A percentile compares a stretch with the other conserved stretches of the same genome.
phyloP scores from a whole-genome alignment of 768 basidiomycete species.

The Sporobolomyces roseus region DNA sequence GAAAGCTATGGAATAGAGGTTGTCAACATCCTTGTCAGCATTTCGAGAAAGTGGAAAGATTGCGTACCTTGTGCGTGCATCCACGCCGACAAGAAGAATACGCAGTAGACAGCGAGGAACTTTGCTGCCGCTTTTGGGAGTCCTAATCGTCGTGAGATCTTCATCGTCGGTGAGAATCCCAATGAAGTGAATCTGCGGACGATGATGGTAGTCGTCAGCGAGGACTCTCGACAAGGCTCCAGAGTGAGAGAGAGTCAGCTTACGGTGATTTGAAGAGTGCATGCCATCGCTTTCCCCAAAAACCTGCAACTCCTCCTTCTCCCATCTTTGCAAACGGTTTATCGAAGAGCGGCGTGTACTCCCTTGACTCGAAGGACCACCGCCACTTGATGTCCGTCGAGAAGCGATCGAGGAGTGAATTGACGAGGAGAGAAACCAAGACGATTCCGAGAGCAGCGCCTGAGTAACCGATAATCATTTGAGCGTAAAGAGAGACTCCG shows the following conservation, averaged over 20 bases:
- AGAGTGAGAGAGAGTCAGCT: neutral
- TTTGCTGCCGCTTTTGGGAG: conserved; percentile 4
- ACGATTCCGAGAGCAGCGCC: conserved; percentile 12
- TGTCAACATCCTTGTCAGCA: no score
- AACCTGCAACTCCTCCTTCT: conserved; percentile 17
- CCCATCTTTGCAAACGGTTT: conserved; percentile 28
- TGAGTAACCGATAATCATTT: conserved; percentile 32
- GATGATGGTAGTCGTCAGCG: neutral
- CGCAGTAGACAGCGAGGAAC: conserved; percentile 16
- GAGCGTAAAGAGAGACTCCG: conserved; percentile 18
- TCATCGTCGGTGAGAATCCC: conserved; percentile 13
- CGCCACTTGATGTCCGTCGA: conserved; percentile 8
- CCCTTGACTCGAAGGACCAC: conserved; percentile 20
- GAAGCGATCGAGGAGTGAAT: conserved; percentile 6
- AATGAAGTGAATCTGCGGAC: conserved; percentile 16
- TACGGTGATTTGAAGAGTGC: conserved; percentile 10
- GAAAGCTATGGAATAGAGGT: conserved; percentile 14
- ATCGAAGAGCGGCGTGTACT: conserved; percentile 31
- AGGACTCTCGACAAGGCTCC: neutral
- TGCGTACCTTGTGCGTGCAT: conserved; percentile 33
- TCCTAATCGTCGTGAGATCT: neutral
- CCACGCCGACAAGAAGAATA: conserved; percentile 24
- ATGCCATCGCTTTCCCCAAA: conserved; percentile 35
- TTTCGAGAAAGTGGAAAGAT: neutral
- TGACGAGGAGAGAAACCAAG: neutral